A percentile compares a stretch with the other conserved stretches of the same genome.
Conservation (phyloP, 1,284 basidiomycete species). For the Sparassis latifolia region DNA sequence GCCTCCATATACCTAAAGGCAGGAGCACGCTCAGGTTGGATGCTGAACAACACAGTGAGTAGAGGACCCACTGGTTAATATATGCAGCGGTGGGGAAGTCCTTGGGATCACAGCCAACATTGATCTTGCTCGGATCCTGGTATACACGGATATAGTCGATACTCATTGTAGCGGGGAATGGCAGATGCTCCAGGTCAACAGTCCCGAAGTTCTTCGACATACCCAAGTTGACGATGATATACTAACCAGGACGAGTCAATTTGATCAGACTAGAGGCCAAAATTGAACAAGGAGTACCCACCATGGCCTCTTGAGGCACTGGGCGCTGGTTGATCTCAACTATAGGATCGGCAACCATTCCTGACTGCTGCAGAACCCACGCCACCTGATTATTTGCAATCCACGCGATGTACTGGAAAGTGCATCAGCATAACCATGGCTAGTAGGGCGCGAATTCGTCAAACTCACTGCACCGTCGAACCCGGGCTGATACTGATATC, state of each 20-base stretch:
- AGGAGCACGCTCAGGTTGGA: no score
- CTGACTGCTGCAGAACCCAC: constrained; percentile 75
- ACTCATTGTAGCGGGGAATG: constrained; percentile 65
- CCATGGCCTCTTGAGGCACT: constrained; percentile 83
- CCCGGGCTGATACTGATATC: constrained; percentile 53
- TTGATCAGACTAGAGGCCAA: not conserved
- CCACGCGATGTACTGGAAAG: constrained; percentile 73
- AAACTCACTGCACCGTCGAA: constrained; percentile 29
- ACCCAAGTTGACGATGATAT: constrained; percentile 78
- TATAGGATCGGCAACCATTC: constrained; percentile 58
- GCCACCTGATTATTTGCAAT: constrained; percentile 54
- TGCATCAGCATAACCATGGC: not conserved
- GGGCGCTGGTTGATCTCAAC: constrained; percentile 70
- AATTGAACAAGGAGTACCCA: constrained; percentile 19
- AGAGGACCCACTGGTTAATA: constrained; percentile 54
- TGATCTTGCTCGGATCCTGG: constrained; percentile 58
- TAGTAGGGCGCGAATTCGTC: no score
- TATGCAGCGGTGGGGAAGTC: constrained; percentile 73
- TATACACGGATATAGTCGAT: constrained; percentile 85
- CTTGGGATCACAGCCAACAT: constrained; percentile 78
- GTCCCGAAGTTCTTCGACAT: constrained; percentile 74
- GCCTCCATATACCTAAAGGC: constrained; percentile 24
- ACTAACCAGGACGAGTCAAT: constrained; percentile 30
- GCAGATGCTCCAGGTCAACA: constrained; percentile 59
- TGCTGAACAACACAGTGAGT: no score